These are phyloP conservation scores for Hydnomerulius pinastri DNA, from an alignment of 768 basidiomycete genomes.

Conservation along the genomic window DNA sequence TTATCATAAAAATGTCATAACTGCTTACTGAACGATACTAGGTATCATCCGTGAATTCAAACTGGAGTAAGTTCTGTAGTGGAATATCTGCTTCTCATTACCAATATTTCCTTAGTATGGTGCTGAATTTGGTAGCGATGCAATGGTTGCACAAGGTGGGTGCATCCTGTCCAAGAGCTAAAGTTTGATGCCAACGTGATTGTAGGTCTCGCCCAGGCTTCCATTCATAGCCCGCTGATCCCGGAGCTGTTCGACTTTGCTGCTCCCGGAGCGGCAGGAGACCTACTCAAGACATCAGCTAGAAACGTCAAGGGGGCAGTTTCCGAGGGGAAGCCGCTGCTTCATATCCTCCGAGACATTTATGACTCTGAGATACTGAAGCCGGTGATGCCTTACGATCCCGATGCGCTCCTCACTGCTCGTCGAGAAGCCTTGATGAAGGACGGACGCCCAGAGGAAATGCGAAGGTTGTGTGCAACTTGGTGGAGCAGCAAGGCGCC, in stretches of 20 bases:
- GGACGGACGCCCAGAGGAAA: conserved; percentile 45
- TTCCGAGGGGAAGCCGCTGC: conserved; percentile 39
- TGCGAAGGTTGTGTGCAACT: conserved; percentile 43
- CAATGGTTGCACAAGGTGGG: conserved; percentile 51
- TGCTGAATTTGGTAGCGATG: conserved; percentile 51
- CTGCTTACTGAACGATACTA: conserved; percentile 15
- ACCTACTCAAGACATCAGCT: background rate
- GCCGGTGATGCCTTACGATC: conserved; percentile 55
- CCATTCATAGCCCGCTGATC: conserved; percentile 37
- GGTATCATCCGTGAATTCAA: conserved; percentile 58
- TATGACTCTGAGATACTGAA: conserved; percentile 51
- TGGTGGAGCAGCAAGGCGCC: conserved; percentile 35
- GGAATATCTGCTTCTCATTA: background rate
- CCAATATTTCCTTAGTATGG: conserved; percentile 44
- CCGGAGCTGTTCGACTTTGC: conserved; percentile 36
- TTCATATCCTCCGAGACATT: conserved; percentile 51
- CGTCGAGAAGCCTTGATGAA: conserved; percentile 37
- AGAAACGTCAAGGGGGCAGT: conserved; percentile 19
- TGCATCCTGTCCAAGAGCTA: background rate
- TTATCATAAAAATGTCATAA: background rate
- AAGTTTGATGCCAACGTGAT: background rate
- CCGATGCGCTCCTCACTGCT: conserved; percentile 40
- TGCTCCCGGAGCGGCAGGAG: conserved; percentile 3
- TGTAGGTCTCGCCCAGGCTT: conserved; percentile 51
- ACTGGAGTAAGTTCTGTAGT: conserved; percentile 45